Evolutionary conservation across 495 filamentous ascomycete species (phyloP), one percentile per base, ranked within the genome.

Genomic region (Filosporella fistucella): DNA sequence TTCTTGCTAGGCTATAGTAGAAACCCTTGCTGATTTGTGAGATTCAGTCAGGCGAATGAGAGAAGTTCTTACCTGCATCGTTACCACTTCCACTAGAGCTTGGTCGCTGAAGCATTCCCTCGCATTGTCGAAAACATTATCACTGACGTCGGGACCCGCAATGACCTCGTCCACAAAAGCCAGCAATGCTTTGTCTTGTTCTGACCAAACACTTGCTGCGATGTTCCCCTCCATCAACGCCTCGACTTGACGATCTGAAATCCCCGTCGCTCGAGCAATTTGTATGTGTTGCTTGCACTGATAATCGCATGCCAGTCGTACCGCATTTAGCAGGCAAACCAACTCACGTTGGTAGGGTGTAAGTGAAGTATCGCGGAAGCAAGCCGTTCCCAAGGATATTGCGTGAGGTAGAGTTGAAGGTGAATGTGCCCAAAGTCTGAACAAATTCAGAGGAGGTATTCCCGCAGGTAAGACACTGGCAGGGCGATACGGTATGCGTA

Each of bases 361-460:
- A n/a, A 56, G 36, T 11, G 53, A 51, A 9, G 53, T 56, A 14
- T 56, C 53, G 28, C 53, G 53, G 45, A 51, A 51, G 30, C 47
- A 51, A 8, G 47, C 53, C 30, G 53, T 56, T 25, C 53, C 53
- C 20, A 56, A 37, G 9, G 53, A 56, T n/a, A 56, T 30, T 8
- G 37, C 17, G 29, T 56, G 53, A 12, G 53, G 53, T 4, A 56
- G 43, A 7, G 53, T 56, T 26, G 47, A 32, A 1, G 53, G 53
- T 3, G 47, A 51, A 28, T 56, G 47, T 9, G 47, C 47, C 36
- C 47, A 48, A 29, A 56, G 39, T 32, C 47, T 29, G 29, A 56
- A 56, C 1, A 56, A 21, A 41, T 56, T 55, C 0, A 49, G 46
- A 8, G 52, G 46, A 17, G 52, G 46, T 33, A 49, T 49, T 7